A percentile compares a stretch with the other conserved stretches of the same genome.
Evolutionary conservation across 805 yeast genomes (phyloP).

Genomic region (Isabelozyma rhagii): DNA sequence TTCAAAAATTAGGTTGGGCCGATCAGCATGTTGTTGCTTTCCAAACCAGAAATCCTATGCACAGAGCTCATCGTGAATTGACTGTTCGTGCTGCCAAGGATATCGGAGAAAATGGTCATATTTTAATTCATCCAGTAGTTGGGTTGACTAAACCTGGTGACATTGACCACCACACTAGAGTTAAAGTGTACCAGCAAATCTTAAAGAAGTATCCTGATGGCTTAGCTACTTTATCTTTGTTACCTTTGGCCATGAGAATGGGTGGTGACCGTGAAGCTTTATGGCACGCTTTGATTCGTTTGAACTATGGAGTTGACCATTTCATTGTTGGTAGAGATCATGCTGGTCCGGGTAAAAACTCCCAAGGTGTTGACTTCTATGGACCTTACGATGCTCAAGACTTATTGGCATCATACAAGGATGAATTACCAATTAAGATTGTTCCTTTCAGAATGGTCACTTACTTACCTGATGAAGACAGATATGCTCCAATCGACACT

Average conservation of each 20-base stretch:
- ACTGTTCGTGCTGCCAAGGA: constrained; percentile 97
- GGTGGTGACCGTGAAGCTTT: constrained; percentile 98
- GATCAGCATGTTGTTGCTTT: constrained; percentile 78
- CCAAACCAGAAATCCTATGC: constrained; percentile 99
- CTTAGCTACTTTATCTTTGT: constrained; percentile 80
- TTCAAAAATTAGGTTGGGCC: constrained; percentile 77
- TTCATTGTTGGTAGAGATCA: constrained; percentile 98
- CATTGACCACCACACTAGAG: constrained; percentile 96
- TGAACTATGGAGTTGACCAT: constrained; percentile 91
- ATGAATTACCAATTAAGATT: constrained; percentile 81
- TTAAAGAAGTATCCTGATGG: constrained; percentile 92
- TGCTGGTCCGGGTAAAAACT: constrained; percentile 91
- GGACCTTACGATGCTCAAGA: constrained; percentile 98
- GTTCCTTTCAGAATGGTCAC: constrained; percentile 98
- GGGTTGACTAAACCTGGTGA: constrained; percentile 98
- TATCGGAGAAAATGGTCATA: constrained; percentile 68
- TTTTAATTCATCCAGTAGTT: constrained; percentile 93
- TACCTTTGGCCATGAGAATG: constrained; percentile 98
- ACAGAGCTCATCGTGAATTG: constrained; percentile 94
- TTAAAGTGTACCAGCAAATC: constrained; percentile 88
- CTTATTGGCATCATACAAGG: constrained; percentile 68
- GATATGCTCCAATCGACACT: constrained; percentile 93
- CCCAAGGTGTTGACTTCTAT: constrained; percentile 89
- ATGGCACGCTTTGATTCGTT: constrained; percentile 96
- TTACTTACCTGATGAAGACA: constrained; percentile 89